Conservation (phyloP, 306 rosid species). For the Rosa rugosa region DNA sequence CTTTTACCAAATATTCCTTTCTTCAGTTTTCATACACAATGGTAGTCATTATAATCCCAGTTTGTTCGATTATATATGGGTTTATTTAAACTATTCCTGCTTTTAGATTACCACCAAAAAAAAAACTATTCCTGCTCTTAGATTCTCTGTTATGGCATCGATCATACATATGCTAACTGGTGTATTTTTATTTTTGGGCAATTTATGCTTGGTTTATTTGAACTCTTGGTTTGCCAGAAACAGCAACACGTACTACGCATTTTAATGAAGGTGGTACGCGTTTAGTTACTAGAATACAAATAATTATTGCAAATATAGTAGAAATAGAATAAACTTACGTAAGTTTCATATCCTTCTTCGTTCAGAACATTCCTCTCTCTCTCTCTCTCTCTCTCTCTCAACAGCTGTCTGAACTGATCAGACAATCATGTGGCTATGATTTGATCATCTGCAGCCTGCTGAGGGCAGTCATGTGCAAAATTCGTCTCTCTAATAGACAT, state of each 20-base stretch:
- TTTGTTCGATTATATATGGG: neutral
- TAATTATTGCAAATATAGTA: neutral
- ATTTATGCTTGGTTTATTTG: neutral
- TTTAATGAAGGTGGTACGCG: neutral
- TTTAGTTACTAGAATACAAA: neutral
- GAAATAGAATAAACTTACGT: neutral
- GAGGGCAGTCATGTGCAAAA: neutral
- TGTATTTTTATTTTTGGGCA: neutral
- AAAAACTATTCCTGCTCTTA: neutral
- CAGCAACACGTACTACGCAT: neutral
- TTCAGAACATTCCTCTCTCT: constrained; percentile 10
- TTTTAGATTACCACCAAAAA: neutral
- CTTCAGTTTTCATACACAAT: neutral
- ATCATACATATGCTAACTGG: neutral
- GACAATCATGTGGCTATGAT: constrained; percentile 8
- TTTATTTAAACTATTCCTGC: neutral
- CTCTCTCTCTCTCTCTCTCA: neutral
- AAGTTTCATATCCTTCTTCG: constrained; percentile 10
- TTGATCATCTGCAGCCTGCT: neutral
- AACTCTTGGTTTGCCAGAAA: neutral
- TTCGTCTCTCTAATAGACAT: neutral
- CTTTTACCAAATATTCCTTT: neutral
- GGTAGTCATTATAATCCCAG: neutral
- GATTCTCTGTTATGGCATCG: neutral
- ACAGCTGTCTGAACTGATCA: neutral